Percentiles rank a stretch among this genome's conserved stretches.
phyloP scores from a whole-genome alignment of 192 early-diverging fungal species.

The Linnemannia elongata region DNA sequence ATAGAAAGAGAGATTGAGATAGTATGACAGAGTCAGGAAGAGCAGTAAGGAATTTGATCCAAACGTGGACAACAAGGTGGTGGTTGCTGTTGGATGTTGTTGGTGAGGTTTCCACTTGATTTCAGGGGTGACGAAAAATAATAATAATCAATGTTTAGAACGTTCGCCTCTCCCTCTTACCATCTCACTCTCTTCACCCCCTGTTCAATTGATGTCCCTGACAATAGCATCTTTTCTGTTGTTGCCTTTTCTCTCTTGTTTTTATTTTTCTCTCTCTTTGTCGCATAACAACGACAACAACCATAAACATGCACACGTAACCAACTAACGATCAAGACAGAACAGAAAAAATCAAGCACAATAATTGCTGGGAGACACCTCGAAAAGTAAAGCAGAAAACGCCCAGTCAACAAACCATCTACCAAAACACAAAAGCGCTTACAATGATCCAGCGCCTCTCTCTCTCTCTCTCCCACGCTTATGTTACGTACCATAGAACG shows the following conservation, averaged over 20 bases:
- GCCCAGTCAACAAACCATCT: neutral
- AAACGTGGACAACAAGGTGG: too few species aligned
- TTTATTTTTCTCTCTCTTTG: too few species aligned
- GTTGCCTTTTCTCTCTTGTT: neutral
- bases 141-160: neutral
- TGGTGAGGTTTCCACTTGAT: neutral
- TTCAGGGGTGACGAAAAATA: neutral
- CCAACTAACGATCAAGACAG: neutral
- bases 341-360: neutral
- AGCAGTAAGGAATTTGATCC: neutral
- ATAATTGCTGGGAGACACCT: too few species aligned
- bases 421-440: neutral
- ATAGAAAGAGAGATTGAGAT: neutral
- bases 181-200: neutral
- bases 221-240: neutral
- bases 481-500: conserved; percentile 73
- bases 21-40: neutral
- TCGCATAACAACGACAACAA: neutral
- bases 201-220: neutral
- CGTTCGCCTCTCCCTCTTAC: neutral
- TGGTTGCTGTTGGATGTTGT: neutral
- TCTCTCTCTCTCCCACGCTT: neutral
- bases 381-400: too few species aligned
- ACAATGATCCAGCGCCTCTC: neutral
- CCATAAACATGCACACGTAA: neutral